These are phyloP conservation scores for Boletales sp. DNA, from an alignment of 768 basidiomycete species.

Conservation along the genomic window DNA sequence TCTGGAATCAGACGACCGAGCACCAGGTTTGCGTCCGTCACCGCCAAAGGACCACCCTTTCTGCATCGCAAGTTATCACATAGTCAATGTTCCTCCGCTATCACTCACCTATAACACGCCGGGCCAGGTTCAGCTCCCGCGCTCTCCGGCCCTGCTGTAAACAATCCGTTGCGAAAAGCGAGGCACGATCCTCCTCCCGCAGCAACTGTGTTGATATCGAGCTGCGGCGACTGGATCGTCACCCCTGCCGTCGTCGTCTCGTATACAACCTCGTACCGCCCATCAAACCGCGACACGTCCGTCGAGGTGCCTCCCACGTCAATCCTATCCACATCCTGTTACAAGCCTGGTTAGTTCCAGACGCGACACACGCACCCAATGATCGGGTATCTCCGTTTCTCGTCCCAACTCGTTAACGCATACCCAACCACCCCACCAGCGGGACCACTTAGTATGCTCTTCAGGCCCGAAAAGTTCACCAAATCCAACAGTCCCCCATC, in stretches of 20 bases:
- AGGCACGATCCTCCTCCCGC: slow-evolving; percentile 93
- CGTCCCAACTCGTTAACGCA: slow-evolving; percentile 85
- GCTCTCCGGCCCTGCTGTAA: slow-evolving; percentile 87
- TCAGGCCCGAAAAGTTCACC: slow-evolving; percentile 85
- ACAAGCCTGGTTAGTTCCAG: background rate
- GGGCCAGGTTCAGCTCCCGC: slow-evolving; percentile 95
- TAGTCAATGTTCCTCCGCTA: background rate
- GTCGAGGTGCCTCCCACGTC: slow-evolving; percentile 97
- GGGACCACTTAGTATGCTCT: slow-evolving; percentile 89
- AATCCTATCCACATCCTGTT: slow-evolving; percentile 42
- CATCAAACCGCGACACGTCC: slow-evolving; percentile 91
- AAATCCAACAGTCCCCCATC: slow-evolving; percentile 85
- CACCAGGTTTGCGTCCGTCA: slow-evolving; percentile 90
- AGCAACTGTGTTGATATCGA: slow-evolving; percentile 95
- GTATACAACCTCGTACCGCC: slow-evolving; percentile 87
- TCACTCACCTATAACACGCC: slow-evolving; percentile 73
- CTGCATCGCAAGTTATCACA: slow-evolving; percentile 32
- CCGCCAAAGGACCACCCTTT: slow-evolving; percentile 87
- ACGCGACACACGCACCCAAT: slow-evolving; percentile 61
- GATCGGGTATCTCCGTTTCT: slow-evolving; percentile 62
- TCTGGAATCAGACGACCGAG: slow-evolving; percentile 86
- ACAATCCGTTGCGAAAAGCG: slow-evolving; percentile 86
- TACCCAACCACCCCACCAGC: slow-evolving; percentile 97
- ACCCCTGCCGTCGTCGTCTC: slow-evolving; percentile 96
- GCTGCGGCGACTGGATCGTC: slow-evolving; percentile 86